phyloP scores from a whole-genome alignment of 2,329 filamentous ascomycete genomes.

The Botrytis galanthina region DNA sequence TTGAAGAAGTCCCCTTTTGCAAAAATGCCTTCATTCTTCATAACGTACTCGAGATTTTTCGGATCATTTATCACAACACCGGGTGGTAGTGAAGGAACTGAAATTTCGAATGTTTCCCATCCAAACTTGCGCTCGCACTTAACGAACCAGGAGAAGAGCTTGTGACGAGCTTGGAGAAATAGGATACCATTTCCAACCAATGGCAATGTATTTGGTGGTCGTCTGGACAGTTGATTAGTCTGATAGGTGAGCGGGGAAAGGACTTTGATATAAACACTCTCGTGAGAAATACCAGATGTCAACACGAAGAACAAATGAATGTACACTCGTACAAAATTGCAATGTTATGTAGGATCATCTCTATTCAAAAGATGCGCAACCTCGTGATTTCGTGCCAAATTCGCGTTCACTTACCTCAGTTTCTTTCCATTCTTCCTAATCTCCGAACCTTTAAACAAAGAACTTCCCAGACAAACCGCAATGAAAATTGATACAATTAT shows the following conservation, averaged over 20 bases:
- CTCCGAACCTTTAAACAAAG: constrained; percentile 27
- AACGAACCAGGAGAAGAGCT: constrained; percentile 61
- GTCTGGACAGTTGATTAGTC: constrained; percentile 25
- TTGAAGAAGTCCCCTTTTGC: constrained; percentile 63
- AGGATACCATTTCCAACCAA: constrained; percentile 59
- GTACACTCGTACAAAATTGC: background rate
- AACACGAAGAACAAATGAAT: background rate
- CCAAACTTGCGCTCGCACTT: constrained; percentile 56
- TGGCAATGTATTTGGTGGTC: constrained; percentile 43
- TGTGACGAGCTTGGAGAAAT: constrained; percentile 59
- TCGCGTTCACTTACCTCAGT: constrained; percentile 31
- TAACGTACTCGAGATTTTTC: constrained; percentile 59
- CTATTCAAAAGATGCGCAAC: background rate
- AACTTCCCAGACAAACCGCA: constrained; percentile 20
- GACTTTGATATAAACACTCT: background rate
- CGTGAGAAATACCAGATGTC: background rate
- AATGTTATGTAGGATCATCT: background rate
- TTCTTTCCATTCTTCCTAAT: constrained; percentile 34
- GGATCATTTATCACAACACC: constrained; percentile 64
- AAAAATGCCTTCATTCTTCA: constrained; percentile 59
- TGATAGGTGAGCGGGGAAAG: background rate
- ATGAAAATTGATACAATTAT: constrained; percentile 25
- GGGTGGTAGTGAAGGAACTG: constrained; percentile 60
- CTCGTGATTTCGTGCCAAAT: constrained; percentile 5
- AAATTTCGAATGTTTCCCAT: constrained; percentile 60